Evolutionary conservation across 2,329 filamentous ascomycete genomes (phyloP), one percentile per base, ranked within the genome.

Genomic region (Sporothrix pseudoabietina): DNA sequence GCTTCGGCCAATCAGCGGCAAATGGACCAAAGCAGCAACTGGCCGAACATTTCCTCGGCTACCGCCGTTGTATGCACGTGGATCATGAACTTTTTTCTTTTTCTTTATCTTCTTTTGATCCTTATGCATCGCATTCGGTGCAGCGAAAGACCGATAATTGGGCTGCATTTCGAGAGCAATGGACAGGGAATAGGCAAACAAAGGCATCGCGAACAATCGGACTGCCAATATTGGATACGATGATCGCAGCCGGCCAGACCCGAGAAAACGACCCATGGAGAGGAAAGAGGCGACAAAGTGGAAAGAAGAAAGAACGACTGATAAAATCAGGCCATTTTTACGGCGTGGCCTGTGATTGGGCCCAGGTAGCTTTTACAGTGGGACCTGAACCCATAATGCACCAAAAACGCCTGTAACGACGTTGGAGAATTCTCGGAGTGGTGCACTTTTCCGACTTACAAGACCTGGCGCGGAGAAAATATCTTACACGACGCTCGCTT

Each of bases 311-410:
- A 72, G 39, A 69, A 65, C 73, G 71, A 59, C 47, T 63, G 59
- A 71, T 63, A 12, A 65, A 52, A 73, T 75, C 74, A 75, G 74
- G 69, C 74, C 74, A 75, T 71, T 73, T 65, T 69, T 35, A 16
- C 39, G 59, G 44, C n/a, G 69, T 35, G 52, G 19, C 47, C 22
- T 57, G 35, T 68, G 57, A 71, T 65, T 73, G 69, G 68, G 1
- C 30, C 32, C 26, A 8, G 39, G 12, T 14, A 22, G 61, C 44
- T 49, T 14, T 35, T 35, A 9, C 19, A 19, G 68, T 61, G 54
- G 54, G 54, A 2, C 69, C 44, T 30, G 68, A n/a, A n/a, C n/a
- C n/a, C n/a, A n/a, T n/a, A n/a, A n/a, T n/a, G n/a, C 35, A 4
- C 10, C 6, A 9, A 4, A 44, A 44, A 47, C 14, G 3, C 14